A percentile compares a stretch with the other conserved stretches of the same genome.
Conservation (phyloP, 2,329 filamentous ascomycete species). For the Xylaria sp. region DNA sequence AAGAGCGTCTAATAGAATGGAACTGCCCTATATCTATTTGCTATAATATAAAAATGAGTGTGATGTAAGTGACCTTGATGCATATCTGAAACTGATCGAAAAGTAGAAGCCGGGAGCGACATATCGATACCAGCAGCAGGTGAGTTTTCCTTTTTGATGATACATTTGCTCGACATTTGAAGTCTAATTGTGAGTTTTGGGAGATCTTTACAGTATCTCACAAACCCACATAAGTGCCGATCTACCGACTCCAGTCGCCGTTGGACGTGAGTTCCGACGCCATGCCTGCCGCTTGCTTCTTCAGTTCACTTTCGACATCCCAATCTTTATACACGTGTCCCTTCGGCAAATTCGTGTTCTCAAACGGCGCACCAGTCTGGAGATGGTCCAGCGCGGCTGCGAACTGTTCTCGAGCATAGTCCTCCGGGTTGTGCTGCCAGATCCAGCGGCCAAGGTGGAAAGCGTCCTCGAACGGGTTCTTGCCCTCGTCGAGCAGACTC, state of each 20-base stretch:
- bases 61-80: not conserved
- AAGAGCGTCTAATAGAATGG: too few species aligned
- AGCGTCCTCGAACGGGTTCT: conserved; percentile 22
- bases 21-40: too few species aligned
- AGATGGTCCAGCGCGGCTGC: conserved; percentile 40
- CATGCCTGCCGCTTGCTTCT: conserved; percentile 34
- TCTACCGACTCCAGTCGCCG: conserved; percentile 38
- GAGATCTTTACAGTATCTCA: not conserved
- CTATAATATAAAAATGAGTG: not conserved
- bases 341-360: conserved; percentile 46
- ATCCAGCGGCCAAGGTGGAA: conserved; percentile 40
- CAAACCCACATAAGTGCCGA: not conserved
- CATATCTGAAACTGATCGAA: not conserved
- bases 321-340: conserved; percentile 46
- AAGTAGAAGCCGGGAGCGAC: not conserved
- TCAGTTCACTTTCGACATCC: conserved; percentile 42
- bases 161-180: not conserved
- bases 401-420: conserved; percentile 47
- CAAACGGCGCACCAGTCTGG: conserved; percentile 40
- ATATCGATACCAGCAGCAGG: too few species aligned
- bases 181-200: not conserved
- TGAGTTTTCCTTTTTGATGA: not conserved
- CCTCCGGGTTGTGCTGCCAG: conserved; percentile 46
- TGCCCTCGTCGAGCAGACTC: conserved; percentile 27
- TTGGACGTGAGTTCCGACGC: conserved; percentile 30